Conservation (phyloP, 2,329 filamentous ascomycete genomes). For the Coniochaeta sp. region DNA sequence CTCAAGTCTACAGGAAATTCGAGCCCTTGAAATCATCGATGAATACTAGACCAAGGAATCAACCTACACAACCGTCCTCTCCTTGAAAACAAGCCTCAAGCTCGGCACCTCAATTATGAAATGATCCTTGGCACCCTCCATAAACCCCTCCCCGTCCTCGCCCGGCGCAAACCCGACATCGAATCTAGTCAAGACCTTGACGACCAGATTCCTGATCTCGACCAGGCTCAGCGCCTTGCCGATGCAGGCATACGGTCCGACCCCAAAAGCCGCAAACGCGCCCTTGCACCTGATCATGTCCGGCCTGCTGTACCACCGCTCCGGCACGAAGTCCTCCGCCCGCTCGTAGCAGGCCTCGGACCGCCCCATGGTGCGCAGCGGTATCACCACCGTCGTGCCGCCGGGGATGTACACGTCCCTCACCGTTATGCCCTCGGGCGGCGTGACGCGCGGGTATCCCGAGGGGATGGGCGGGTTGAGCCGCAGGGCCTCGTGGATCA, state of each 20-base stretch:
- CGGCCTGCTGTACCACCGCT: constrained; percentile 12
- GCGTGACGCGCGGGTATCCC: constrained; percentile 10
- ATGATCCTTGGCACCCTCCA: constrained; percentile 8
- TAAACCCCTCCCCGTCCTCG: constrained; percentile 6
- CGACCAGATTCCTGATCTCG: constrained; percentile 5
- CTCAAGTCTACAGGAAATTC: too few relatives aligned
- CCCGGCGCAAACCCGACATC: constrained; percentile 5
- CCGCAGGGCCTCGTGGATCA: constrained; percentile 11
- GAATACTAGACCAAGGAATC: neutral
- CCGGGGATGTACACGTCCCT: constrained; percentile 16
- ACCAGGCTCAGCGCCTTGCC: constrained; percentile 3
- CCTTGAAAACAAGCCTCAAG: constrained; percentile 4
- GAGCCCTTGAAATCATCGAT: too few relatives aligned
- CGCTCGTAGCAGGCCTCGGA: constrained; percentile 7
- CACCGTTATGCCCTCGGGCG: constrained; percentile 14
- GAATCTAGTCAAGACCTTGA: constrained; percentile 5
- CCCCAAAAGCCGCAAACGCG: constrained; percentile 13
- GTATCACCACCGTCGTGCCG: constrained; percentile 9
- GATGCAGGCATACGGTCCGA: constrained; percentile 5
- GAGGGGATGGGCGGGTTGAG: constrained; percentile 9
- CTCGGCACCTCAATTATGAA: constrained; percentile 7
- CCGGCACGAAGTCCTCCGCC: constrained; percentile 15
- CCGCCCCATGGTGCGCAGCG: constrained; percentile 11
- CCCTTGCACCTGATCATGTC: constrained; percentile 12
- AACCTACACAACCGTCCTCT: constrained; percentile 1